Evolutionary conservation across 1,284 basidiomycete species (phyloP).

Genomic region (Peniophora sp.): DNA sequence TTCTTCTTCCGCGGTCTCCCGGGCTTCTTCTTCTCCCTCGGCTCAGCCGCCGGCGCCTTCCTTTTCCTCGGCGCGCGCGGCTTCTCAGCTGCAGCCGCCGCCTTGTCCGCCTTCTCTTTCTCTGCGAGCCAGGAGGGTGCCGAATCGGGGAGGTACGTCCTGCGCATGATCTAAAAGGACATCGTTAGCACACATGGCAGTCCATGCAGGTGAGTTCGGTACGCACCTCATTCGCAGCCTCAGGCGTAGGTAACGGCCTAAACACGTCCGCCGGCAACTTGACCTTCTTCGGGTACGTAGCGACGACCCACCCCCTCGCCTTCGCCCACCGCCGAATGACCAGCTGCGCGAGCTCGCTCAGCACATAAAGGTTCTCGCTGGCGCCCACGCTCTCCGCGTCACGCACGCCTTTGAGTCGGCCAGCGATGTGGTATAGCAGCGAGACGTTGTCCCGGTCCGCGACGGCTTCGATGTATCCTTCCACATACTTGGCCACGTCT

Average conservation of each 20-base stretch:
- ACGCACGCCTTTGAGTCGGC: slow-evolving; percentile 80
- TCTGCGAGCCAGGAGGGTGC: slow-evolving; percentile 48
- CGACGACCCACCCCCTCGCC: slow-evolving; percentile 66
- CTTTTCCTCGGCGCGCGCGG: slow-evolving; percentile 24
- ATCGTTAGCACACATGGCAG: no score
- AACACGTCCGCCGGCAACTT: slow-evolving; percentile 82
- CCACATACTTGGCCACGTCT: slow-evolving; percentile 73
- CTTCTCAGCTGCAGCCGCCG: slow-evolving; percentile 12
- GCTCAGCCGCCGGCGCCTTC: slow-evolving; percentile 25
- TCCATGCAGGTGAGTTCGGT: no score
- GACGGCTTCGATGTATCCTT: slow-evolving; percentile 80
- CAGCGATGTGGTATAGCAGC: slow-evolving; percentile 77
- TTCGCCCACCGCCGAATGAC: slow-evolving; percentile 71
- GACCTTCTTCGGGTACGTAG: slow-evolving; percentile 76
- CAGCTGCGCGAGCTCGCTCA: slow-evolving; percentile 85
- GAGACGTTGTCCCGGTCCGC: slow-evolving; percentile 74
- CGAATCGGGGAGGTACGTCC: slow-evolving; percentile 51
- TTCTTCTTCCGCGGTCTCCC: slow-evolving; percentile 18
- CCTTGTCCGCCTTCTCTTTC: slow-evolving; percentile 15
- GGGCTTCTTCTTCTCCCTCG: slow-evolving; percentile 30
- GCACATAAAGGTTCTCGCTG: slow-evolving; percentile 84
- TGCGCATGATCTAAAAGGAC: not conserved
- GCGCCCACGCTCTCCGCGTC: slow-evolving; percentile 61
- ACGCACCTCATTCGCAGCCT: slow-evolving; percentile 53
- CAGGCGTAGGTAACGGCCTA: slow-evolving; percentile 50